A percentile compares a stretch with the other conserved stretches of the same genome.
These are phyloP conservation scores for Verticillium albo-atrum DNA, from an alignment of 2,329 filamentous ascomycete genomes.

Conservation along the genomic window DNA sequence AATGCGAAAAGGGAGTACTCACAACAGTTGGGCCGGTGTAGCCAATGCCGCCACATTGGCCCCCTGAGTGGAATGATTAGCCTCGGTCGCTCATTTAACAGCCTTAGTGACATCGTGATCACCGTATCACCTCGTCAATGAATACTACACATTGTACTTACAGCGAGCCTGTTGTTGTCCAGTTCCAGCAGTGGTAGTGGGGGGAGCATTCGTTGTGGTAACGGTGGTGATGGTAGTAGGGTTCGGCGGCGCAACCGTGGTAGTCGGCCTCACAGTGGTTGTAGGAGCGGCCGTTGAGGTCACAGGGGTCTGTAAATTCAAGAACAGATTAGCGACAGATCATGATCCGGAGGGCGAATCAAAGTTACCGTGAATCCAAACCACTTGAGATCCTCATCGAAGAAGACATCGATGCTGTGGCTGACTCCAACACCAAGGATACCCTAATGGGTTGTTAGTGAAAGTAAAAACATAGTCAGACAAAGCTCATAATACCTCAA, in stretches of 20 bases:
- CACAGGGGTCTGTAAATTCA: constrained; percentile 2
- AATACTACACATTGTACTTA: not conserved
- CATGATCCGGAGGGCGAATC: rapidly evolving
- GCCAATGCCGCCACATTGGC: not conserved
- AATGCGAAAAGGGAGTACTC: no score
- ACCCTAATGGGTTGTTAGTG: no score
- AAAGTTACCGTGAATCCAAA: constrained; percentile 7
- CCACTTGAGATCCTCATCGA: constrained; percentile 12
- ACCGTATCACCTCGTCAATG: no score
- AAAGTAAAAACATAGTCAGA: no score
- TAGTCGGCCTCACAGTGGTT: not conserved
- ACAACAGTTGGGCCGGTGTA: not conserved
- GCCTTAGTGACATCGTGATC: no score
- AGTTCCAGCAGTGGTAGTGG: not conserved
- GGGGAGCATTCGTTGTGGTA: constrained; percentile 1
- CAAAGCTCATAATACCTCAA: no score
- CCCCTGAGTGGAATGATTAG: not conserved
- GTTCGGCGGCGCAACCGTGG: constrained; percentile 1
- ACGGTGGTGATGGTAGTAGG: constrained; percentile 2
- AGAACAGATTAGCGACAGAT: no score
- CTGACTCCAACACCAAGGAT: constrained; percentile 8
- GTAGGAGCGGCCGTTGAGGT: constrained; percentile 1
- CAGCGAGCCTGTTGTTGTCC: not conserved
- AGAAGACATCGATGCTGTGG: constrained; percentile 11
- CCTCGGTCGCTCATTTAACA: no score